Base-by-base conservation (phyloP, 495 filamentous ascomycete genomes). In the Podospora anserina region DNA sequence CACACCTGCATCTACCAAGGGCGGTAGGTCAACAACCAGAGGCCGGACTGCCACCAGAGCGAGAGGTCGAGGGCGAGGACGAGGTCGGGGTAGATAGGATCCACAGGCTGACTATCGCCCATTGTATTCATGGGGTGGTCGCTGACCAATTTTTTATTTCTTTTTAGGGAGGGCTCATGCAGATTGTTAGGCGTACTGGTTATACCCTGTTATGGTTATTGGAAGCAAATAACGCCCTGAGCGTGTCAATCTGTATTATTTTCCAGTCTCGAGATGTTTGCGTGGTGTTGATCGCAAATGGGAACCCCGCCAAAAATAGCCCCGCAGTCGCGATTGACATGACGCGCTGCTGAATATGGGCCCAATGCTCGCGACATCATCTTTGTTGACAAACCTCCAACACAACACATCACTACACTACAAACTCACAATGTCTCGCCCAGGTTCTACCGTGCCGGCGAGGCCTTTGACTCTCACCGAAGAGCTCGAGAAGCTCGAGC, bases 401-500 rank as follows among this genome's bases (percentile, higher is more conserved):
- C 67, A 63, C 54, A 65, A 49, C 5, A 49, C 39, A 49, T 2
- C 39, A 16, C 39, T 11, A 16, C 39, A 32, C 55, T 27, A 13
- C 32, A 4, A 23, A 63, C 57, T 67, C 76, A 78, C 58, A 16
- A 83, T 83, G 82, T 82, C 82, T 69, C 78, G 77, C 66, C 71
- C 78, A 2, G 71, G 82, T 18, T 77, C 82, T 4, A 82, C 86
- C 1, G 78, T 87, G 81, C 86, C 64, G 85, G 92, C 57, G 89
- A 86, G 61, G 61, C 61, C 61, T 26, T 82, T 97, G 64, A 90
- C 91, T 5, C 84, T 97, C 67, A 95, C 94, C 0, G 95, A 98
- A 74, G 95, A 99, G 82, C 84, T 99, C 23, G 95, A 99, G 82
- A 97, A 92, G 76, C 81, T 99, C 16, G 95, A 99, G 75, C 96